Evolutionary conservation across 2,329 filamentous ascomycete species (phyloP), one percentile per base, ranked within the genome.

Genomic region (Penicillium sp.): DNA sequence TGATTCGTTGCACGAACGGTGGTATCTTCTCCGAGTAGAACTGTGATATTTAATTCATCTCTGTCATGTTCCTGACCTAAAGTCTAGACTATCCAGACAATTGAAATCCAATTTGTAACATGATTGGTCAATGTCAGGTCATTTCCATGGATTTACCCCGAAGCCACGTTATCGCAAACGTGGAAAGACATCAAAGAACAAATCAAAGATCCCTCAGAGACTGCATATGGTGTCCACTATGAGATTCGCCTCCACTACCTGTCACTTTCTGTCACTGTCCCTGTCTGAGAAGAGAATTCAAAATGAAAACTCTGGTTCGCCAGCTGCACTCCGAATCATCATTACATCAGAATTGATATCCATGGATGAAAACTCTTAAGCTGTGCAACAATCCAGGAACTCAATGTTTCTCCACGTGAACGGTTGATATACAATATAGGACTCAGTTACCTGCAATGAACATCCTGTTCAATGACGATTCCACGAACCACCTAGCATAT

Each of bases 271-370:
- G 58, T 58, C 50, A 58, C 7, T 31, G 45, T 20, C 26, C 32
- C 48, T 47, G 49, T 34, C 60, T 50, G 13, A 5, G 13, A 3
- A 4, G 14, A 14, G 8, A 11, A 14, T 34, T 22, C 20, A 14
- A 48, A 38, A 56, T 46, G 50, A 55, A 42, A 22, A 50, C 29
- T 13, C 43, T 45, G 53, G 46, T 52, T 58, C 31, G 32, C 35
- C 18, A n/a, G 18, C 48, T 31, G 53, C 32, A 42, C 56, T 2
- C 3, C 22, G 44, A 44, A 55, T 60, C 61, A 60, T 63, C 57
- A 63, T 64, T 66, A 65, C 62, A 64, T 64, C 62, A 65, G 54
- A 50, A 32, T 37, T 32, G n/a, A 55, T 43, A 42, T n/a, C n/a
- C n/a, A n/a, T n/a, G n/a, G n/a, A n/a, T 32, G 3, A 22, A n/a